Conservation (phyloP, 192 early-diverging fungal genomes). For the Hyaloraphidium curvatum region DNA sequence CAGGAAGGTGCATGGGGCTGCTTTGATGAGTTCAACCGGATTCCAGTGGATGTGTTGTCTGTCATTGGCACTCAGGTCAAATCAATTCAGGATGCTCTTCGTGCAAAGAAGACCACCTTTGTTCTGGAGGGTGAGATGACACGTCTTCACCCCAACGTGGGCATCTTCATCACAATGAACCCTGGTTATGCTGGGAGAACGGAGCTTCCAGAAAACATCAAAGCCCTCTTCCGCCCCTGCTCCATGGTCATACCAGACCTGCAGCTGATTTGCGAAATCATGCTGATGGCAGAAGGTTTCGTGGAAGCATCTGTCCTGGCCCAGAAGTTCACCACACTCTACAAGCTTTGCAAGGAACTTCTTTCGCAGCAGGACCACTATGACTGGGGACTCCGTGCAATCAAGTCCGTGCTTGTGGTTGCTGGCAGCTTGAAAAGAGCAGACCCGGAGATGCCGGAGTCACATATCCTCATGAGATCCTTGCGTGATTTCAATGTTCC, state of each 20-base stretch:
- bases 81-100: constrained; percentile 38
- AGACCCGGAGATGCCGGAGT: constrained; percentile 38
- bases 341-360: constrained; percentile 39
- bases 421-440: constrained; percentile 38
- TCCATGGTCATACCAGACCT: constrained; percentile 44
- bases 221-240: constrained; percentile 43
- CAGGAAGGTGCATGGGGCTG: constrained; percentile 46
- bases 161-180: constrained; percentile 44
- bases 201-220: constrained; percentile 47
- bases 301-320: constrained; percentile 39
- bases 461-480: constrained; percentile 43
- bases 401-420: constrained; percentile 45
- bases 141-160: constrained; percentile 29
- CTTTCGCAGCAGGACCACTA: constrained; percentile 50
- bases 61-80: constrained; percentile 47
- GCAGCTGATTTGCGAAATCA: constrained; percentile 49
- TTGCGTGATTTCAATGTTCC: constrained; percentile 48
- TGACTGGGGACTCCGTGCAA: constrained; percentile 46
- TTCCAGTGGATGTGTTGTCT: constrained; percentile 38
- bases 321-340: constrained; percentile 41
- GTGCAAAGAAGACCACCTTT: constrained; percentile 42
- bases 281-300: constrained; percentile 51
- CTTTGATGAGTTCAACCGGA: constrained; percentile 37
- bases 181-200: constrained; percentile 45
- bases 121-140: constrained; percentile 50